Conservation (phyloP, 2,329 filamentous ascomycete genomes). For the Tolypocladium amazonense region DNA sequence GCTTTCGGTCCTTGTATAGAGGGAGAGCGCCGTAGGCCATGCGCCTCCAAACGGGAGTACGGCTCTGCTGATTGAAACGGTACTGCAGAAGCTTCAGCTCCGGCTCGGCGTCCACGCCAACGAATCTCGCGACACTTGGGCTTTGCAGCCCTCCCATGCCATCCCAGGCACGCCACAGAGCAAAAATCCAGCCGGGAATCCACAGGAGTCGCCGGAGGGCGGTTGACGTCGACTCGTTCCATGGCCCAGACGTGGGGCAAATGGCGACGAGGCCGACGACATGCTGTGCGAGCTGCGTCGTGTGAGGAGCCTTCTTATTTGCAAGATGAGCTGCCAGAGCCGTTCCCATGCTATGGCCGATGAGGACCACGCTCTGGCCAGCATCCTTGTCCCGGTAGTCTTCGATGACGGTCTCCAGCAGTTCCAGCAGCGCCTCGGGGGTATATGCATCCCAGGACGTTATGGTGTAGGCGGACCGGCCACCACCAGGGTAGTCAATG, state of each 20-base stretch:
- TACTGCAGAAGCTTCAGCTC: constrained; percentile 59
- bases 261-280: constrained; percentile 72
- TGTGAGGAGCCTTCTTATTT: constrained; percentile 28
- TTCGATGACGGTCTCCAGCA: constrained; percentile 66
- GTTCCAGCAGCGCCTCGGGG: constrained; percentile 60
- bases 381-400: constrained; percentile 55
- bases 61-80: constrained; percentile 73
- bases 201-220: constrained; percentile 49
- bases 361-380: constrained; percentile 63
- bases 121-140: constrained; percentile 67
- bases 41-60: constrained; percentile 70
- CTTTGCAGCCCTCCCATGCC: constrained; percentile 68
- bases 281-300: constrained; percentile 44
- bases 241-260: constrained; percentile 63
- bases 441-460: constrained; percentile 69
- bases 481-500: constrained; percentile 85
- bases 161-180: constrained; percentile 70
- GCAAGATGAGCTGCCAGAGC: constrained; percentile 66
- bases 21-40: constrained; percentile 68
- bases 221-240: constrained; percentile 30
- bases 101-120: constrained; percentile 53
- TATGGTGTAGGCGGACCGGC: constrained; percentile 64
- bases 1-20: constrained; percentile 38
- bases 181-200: constrained; percentile 63
- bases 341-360: constrained; percentile 87